Percentiles rank a stretch among this genome's conserved stretches.
phyloP scores from a whole-genome alignment of 2,329 filamentous ascomycete genomes.

The Penicillium digitatum region DNA sequence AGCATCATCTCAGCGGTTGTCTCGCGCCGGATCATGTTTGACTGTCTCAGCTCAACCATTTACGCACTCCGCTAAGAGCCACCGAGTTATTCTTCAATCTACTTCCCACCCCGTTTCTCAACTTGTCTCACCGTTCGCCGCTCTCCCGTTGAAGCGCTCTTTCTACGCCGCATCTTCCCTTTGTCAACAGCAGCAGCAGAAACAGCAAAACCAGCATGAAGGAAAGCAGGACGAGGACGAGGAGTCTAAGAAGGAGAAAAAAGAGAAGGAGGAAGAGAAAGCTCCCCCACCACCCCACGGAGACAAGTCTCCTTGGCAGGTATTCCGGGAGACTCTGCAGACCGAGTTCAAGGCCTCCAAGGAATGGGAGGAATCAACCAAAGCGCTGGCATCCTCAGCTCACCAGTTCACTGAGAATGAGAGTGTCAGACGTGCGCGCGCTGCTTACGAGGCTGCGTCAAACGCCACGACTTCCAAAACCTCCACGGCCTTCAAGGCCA shows the following conservation, averaged over 20 bases:
- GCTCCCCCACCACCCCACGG: conserved; percentile 91
- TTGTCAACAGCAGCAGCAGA: conserved; percentile 33
- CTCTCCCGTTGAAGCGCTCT: conserved; percentile 36
- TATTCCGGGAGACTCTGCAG: conserved; percentile 95
- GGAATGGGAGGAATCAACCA: conserved; percentile 98
- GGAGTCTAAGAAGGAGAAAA: conserved; percentile 44
- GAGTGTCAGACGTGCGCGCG: conserved; percentile 76
- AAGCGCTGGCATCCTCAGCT: conserved; percentile 82
- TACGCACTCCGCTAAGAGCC: conserved; percentile 8
- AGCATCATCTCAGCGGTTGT: conserved; percentile 32
- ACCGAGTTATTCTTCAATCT: conserved; percentile 37
- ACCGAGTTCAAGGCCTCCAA: conserved; percentile 94
- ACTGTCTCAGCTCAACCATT: conserved; percentile 39
- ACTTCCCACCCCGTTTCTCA: conserved; percentile 25
- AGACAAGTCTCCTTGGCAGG: conserved; percentile 97
- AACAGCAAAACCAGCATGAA: conserved; percentile 34
- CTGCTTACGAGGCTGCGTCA: conserved; percentile 82
- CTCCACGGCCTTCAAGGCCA: conserved; percentile 75
- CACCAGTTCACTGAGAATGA: conserved; percentile 93
- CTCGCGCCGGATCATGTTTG: conserved; percentile 33
- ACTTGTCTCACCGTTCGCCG: conserved; percentile 34
- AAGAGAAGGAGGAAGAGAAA: conserved; percentile 57
- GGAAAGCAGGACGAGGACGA: conserved; percentile 43
- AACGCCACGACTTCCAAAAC: conserved; percentile 77
- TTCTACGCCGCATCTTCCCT: conserved; percentile 36